Conservation (phyloP, 495 filamentous ascomycete genomes). For the Xylaria longipes region DNA sequence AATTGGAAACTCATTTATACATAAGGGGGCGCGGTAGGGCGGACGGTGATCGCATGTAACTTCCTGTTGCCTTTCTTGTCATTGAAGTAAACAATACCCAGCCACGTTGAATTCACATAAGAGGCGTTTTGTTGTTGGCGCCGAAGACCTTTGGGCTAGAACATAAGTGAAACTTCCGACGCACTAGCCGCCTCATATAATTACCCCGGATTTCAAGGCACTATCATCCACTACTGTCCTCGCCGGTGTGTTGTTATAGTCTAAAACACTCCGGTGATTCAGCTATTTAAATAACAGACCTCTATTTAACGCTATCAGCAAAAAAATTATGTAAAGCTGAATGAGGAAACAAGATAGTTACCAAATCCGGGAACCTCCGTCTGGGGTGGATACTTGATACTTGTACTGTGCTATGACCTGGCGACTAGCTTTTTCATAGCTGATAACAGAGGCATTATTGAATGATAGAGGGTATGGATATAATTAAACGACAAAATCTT, state of each 20-base stretch:
- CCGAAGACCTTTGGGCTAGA: not conserved
- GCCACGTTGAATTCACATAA: not conserved
- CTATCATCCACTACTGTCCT: not conserved
- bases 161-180: slow-evolving; percentile 4
- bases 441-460: not conserved
- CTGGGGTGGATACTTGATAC: not conserved
- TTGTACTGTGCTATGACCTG: not conserved
- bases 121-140: not conserved
- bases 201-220: slow-evolving; percentile 19
- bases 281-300: not conserved
- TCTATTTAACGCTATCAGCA: not conserved
- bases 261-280: not conserved
- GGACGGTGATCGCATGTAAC: not conserved
- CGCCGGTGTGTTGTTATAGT: not conserved
- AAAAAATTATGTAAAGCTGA: not conserved
- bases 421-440: not conserved
- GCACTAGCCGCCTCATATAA: not conserved
- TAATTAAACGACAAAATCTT: not conserved
- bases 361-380: no score
- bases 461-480: not conserved
- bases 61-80: not conserved
- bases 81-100: not conserved
- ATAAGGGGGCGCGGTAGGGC: not conserved
- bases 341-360: not conserved
- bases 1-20: not conserved